Conservation (phyloP, 2,329 filamentous ascomycete genomes). For the Epichloe bromicola region DNA sequence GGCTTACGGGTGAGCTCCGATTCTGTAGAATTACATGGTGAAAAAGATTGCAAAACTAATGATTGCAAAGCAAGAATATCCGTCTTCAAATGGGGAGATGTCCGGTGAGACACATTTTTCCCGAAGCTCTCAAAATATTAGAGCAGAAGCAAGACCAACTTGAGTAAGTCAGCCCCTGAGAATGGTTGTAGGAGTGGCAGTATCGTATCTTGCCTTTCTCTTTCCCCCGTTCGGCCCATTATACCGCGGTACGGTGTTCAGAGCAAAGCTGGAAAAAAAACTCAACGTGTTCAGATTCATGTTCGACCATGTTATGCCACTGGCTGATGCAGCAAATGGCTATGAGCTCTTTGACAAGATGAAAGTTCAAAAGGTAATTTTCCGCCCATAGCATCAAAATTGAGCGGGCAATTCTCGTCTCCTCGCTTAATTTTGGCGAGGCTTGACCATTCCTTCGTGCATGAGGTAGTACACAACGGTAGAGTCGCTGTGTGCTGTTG, state of each 20-base stretch:
- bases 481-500: constrained; percentile 65
- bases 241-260: neutral
- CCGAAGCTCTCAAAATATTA: constrained; percentile 49
- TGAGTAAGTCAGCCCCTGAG: constrained; percentile 33
- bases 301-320: constrained; percentile 62
- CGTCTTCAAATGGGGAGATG: constrained; percentile 65
- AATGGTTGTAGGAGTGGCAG: neutral
- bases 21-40: neutral
- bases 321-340: constrained; percentile 51
- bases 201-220: neutral
- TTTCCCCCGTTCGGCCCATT: neutral
- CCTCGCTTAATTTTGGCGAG: constrained; percentile 56
- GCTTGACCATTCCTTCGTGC: constrained; percentile 79
- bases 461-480: constrained; percentile 76
- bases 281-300: constrained; percentile 45
- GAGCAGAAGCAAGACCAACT: constrained; percentile 54
- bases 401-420: neutral
- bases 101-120: constrained; percentile 58
- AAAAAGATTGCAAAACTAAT: constrained; percentile 12
- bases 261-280: neutral
- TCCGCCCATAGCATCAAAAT: constrained; percentile 30
- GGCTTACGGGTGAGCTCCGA: constrained; percentile 36
- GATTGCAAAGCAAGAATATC: constrained; percentile 48
- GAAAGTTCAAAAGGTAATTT: constrained; percentile 59
- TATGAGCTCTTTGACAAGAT: constrained; percentile 62